A percentile compares a stretch with the other conserved stretches of the same genome.
Evolutionary conservation across 768 basidiomycete genomes (phyloP).

Genomic region (Leccinum boreale): DNA sequence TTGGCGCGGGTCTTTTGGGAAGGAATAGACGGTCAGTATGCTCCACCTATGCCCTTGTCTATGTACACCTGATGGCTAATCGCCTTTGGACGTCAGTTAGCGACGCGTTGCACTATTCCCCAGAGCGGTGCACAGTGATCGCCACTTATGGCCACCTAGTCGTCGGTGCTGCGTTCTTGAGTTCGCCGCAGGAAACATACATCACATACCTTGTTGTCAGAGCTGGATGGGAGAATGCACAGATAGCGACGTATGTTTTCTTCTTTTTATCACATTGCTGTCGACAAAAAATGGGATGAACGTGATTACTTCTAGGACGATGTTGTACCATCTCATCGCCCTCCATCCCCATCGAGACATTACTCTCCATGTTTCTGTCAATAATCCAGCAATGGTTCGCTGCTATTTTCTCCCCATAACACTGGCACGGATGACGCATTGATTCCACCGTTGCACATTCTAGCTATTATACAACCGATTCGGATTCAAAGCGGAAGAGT

Average conservation of each 20-base stretch:
- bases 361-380: conserved; percentile 78
- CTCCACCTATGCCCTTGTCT: background rate
- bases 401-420: background rate
- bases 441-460: background rate
- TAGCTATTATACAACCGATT: conserved; percentile 82
- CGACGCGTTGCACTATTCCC: conserved; percentile 64
- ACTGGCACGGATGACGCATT: background rate
- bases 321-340: conserved; percentile 73
- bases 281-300: background rate
- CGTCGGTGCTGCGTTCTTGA: conserved; percentile 71
- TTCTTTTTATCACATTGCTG: background rate
- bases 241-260: conserved; percentile 64
- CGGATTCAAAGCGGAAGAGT: conserved; percentile 86
- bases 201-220: conserved; percentile 80
- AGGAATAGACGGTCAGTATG: conserved; percentile 62
- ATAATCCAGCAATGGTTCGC: conserved; percentile 74
- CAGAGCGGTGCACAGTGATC: conserved; percentile 74
- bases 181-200: conserved; percentile 77
- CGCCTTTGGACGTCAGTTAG: conserved; percentile 44
- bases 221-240: conserved; percentile 76
- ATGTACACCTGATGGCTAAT: conserved; percentile 1
- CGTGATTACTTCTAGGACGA: conserved; percentile 44
- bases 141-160: conserved; percentile 69
- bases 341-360: conserved; percentile 75
- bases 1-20: conserved; percentile 70